Evolutionary conservation across 2,329 filamentous ascomycete species (phyloP), one percentile per base, ranked within the genome.

Genomic region (Botrytis sinoallii): DNA sequence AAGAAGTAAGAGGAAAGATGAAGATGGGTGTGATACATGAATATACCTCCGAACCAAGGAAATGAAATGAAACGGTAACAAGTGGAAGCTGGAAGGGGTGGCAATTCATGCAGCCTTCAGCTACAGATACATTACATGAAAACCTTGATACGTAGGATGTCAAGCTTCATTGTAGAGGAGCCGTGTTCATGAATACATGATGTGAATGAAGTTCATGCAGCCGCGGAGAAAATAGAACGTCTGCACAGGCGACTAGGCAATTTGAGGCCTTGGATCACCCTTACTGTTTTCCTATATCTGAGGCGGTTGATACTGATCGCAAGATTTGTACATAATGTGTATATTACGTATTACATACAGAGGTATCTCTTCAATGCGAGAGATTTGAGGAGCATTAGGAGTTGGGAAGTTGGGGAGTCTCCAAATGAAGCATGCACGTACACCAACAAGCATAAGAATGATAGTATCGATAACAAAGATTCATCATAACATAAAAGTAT

Each of bases 191-290:
- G 63, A 52, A 52, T 72, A 61, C 52, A 72, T 42, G n/a, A 68
- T 64, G 29, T 48, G 18, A 71, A 22, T 38, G 35, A 71, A 57
- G 46, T 71, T 71, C 59, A 52, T 72, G 70, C 70, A 72, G 70
- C 48, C 42, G 63, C 48, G 63, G 63, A 40, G 48, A 42, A 40
- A 68, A 52, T 29, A 48, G 70, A 68, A 68, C 70, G 70, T 66
- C 63, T 72, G 70, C 42, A 60, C 61, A 59, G 61, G 44, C 60
- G 46, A 18, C 60, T 29, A 40, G 46, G 46, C 25, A 63, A 38
- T 70, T 25, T 48, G 40, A 44, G 48, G 38, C 57, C 52, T 55
- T 52, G 32, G 32, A 52, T 22, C 32, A 71, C 32, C 60, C n/a
- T 55, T 29, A 55, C 32, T 38, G 29, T 10, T 38, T 55, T 64